phyloP scores from a whole-genome alignment of 129 eudicot species.

The Calendula officinalis region DNA sequence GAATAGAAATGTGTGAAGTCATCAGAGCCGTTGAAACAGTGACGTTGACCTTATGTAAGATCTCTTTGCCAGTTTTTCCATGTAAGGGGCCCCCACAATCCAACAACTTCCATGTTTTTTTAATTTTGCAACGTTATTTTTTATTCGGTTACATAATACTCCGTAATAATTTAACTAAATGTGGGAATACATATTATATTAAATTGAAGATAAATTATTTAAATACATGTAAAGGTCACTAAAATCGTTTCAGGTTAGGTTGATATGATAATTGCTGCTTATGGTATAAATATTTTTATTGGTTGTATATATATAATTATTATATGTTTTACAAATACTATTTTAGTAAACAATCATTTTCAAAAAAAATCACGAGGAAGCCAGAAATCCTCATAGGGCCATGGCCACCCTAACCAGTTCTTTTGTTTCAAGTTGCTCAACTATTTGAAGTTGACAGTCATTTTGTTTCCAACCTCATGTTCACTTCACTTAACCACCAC shows the following conservation, averaged over 20 bases:
- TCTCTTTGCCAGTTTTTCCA: neutral
- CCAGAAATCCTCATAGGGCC: slow-evolving; percentile 7
- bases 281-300: too few relatives aligned
- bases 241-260: too few relatives aligned
- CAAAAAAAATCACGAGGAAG: neutral
- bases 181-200: too few relatives aligned
- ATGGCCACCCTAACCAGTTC: slow-evolving; percentile 12
- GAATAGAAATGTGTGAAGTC: slow-evolving; percentile 8
- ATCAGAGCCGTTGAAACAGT: slow-evolving; percentile 24
- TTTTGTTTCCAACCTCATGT: slow-evolving; percentile 5
- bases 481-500: neutral
- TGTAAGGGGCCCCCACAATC: slow-evolving; percentile 9
- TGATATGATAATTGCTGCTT: too few relatives aligned
- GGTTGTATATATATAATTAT: neutral
- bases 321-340: too few relatives aligned
- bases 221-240: too few relatives aligned
- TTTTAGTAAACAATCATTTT: too few relatives aligned
- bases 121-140: neutral
- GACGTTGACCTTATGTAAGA: slow-evolving; percentile 23
- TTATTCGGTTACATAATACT: too few relatives aligned
- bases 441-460: slow-evolving; percentile 20
- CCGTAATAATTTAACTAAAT: too few relatives aligned
- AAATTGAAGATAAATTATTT: too few relatives aligned
- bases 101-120: slow-evolving; percentile 2
- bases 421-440: slow-evolving; percentile 6